phyloP scores from a whole-genome alignment of 176 grass and related monocot genomes.

The Bothriochloa decipiens region DNA sequence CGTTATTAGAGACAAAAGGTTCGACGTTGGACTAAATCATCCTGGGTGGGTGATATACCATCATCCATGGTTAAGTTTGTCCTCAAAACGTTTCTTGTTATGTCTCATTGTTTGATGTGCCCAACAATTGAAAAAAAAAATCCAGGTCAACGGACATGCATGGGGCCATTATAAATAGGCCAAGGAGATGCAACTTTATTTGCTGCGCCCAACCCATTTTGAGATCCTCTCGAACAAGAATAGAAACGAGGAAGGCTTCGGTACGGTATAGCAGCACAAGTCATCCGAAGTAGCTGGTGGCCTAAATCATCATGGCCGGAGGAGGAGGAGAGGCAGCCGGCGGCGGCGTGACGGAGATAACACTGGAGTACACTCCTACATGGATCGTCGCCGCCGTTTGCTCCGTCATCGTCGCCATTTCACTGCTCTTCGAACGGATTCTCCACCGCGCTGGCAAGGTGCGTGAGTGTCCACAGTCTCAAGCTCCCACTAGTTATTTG shows the following conservation, averaged over 20 bases:
- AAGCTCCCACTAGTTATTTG: too few relatives aligned
- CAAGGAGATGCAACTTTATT: not conserved
- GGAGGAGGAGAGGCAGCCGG: conserved; percentile 28
- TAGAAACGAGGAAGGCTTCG: not conserved
- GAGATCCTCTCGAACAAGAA: not conserved
- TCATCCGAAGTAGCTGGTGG: not conserved
- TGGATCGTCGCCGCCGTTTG: conserved; percentile 86
- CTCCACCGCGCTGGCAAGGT: conserved; percentile 89
- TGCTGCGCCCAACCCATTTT: not conserved
- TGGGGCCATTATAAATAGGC: not conserved
- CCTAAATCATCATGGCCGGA: conserved; percentile 50
- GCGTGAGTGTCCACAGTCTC: conserved; percentile 24
- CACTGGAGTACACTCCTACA: conserved; percentile 79
- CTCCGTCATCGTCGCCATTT: conserved; percentile 72
- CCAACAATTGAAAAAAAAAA: not conserved
- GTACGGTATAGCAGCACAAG: not conserved
- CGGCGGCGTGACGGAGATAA: not conserved
- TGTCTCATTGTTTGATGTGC: not conserved
- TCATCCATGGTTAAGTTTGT: too few relatives aligned
- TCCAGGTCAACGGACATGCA: not conserved
- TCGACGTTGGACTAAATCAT: not conserved
- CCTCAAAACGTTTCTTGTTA: not conserved
- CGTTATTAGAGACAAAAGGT: too few relatives aligned
- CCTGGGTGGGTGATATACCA: too few relatives aligned
- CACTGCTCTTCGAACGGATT: conserved; percentile 72